Evolutionary conservation across 805 yeast genomes (phyloP), one percentile per base, ranked within the genome.

Genomic region (Suhomyces emberorum): DNA sequence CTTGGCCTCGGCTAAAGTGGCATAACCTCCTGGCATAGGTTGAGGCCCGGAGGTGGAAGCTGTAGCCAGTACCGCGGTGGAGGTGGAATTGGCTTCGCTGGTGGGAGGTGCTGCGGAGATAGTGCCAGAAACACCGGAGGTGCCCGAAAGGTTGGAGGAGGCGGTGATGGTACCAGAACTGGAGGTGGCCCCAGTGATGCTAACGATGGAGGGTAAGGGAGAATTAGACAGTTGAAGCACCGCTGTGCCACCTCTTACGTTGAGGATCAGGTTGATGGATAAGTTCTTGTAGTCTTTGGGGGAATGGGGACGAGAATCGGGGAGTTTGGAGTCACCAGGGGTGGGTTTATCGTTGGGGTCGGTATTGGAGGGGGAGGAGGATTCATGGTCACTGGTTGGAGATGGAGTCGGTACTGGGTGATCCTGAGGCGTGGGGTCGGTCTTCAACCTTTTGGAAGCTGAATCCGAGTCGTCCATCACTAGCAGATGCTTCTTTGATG

Each of bases 201-300:
- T n/a, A n/a, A n/a, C n/a, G n/a, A n/a, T n/a, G n/a, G n/a, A n/a
- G n/a, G n/a, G n/a, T n/a, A n/a, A n/a, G n/a, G n/a, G n/a, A n/a
- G n/a, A n/a, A 10, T 14, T 16, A 11, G 12, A 14, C 12, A 16
- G 30, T 2, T 20, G 32, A 14, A 18, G 15, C 16, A n/a, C n/a
- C n/a, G n/a, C 22, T 12, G 14, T 14, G 14, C 27, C 17, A 11
- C 38, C 38, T 12, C 27, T 15, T 18, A 35, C 32, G 21, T 38
- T 38, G 3, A 38, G 37, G 6, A 34, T 38, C 38, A 29, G 34
- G 36, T 38, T 34, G 32, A 38, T 38, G 9, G 38, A 34, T 33
- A 38, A 34, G 30, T 34, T 38, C 32, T 38, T 38, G 34, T 35
- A 35, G 26, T 35, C 33, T 19, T 35, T 35, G 15, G 39, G 39